Conservation (phyloP, 306 rosid genomes). For the Biancaea sappan region DNA sequence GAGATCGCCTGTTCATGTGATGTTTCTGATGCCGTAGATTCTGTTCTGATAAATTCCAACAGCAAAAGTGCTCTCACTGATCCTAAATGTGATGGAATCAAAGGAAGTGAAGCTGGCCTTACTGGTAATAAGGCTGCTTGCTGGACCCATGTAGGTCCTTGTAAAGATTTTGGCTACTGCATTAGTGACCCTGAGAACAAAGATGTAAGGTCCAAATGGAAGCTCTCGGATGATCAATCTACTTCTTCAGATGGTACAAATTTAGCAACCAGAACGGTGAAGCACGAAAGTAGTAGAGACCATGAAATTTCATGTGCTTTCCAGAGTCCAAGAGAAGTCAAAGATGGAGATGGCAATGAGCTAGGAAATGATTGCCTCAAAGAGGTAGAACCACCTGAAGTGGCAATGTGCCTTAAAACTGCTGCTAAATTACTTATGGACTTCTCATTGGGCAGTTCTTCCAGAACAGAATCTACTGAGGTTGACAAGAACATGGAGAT, state of each 20-base stretch:
- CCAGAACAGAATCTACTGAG: slow-evolving; percentile 28
- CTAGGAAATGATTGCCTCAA: slow-evolving; percentile 16
- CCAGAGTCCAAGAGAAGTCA: slow-evolving; percentile 7
- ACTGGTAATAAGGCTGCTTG: slow-evolving; percentile 21
- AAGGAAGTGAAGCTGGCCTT: slow-evolving; percentile 33
- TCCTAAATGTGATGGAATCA: slow-evolving; percentile 22
- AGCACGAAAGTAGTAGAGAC: slow-evolving; percentile 19
- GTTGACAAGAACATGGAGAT: slow-evolving; percentile 32
- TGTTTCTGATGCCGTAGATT: slow-evolving; percentile 33
- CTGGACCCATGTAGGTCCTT: background rate
- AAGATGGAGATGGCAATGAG: slow-evolving; percentile 34
- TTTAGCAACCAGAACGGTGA: background rate
- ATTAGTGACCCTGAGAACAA: slow-evolving; percentile 13
- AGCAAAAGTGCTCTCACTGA: slow-evolving; percentile 29
- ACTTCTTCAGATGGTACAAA: background rate
- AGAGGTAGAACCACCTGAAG: slow-evolving; percentile 41
- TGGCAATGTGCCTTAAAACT: slow-evolving; percentile 35
- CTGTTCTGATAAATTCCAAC: slow-evolving; percentile 23
- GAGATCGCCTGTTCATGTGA: slow-evolving; percentile 27
- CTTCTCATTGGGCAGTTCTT: slow-evolving; percentile 42
- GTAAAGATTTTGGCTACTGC: slow-evolving; percentile 28
- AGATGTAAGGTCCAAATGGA: slow-evolving; percentile 4
- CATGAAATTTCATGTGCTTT: slow-evolving; percentile 32
- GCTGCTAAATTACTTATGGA: slow-evolving; percentile 53
- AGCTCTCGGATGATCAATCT: slow-evolving; percentile 22